Percentiles rank a stretch among this genome's conserved stretches.
Conservation (phyloP, 140 eudicot species). For the Erigeron philadelphicus region DNA sequence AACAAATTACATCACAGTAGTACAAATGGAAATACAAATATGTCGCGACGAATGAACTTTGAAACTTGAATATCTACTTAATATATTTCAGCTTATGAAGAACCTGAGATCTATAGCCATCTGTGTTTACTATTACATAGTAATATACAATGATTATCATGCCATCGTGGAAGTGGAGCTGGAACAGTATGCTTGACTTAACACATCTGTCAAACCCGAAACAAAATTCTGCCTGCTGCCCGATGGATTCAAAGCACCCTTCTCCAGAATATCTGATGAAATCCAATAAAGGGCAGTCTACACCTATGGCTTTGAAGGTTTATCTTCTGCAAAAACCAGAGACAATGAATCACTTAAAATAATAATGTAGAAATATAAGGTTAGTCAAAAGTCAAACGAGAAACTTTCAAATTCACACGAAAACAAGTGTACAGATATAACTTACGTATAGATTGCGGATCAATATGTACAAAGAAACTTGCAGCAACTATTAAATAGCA, state of each 20-base stretch:
- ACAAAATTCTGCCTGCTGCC: conserved; percentile 7
- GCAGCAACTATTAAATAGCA: conserved; percentile 83
- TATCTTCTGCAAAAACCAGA: conserved; percentile 41
- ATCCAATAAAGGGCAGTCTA: conserved; percentile 1
- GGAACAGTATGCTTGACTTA: conserved; percentile 9
- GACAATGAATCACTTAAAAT: conserved; percentile 5
- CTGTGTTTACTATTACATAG: conserved; percentile 6
- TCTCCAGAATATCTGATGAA: conserved; percentile 7
- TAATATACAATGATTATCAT: not conserved
- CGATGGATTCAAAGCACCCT: conserved; percentile 2
- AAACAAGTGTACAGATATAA: conserved; percentile 2
- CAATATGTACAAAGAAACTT: conserved; percentile 77
- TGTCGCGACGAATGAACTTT: not conserved
- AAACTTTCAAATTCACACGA: not conserved
- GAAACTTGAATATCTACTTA: conserved; percentile 9
- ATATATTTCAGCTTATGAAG: not conserved
- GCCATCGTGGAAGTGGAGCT: conserved; percentile 7
- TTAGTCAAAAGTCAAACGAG: conserved; percentile 2
- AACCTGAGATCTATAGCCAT: conserved; percentile 12
- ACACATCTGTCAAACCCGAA: conserved; percentile 5
- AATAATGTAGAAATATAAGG: not conserved
- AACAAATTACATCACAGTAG: conserved; percentile 16
- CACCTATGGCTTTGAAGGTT: conserved; percentile 21
- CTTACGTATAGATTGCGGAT: conserved; percentile 54
- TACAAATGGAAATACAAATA: conserved; percentile 6